Evolutionary conservation across 345 rosid species (phyloP).

Genomic region (Citropsis articulata): DNA sequence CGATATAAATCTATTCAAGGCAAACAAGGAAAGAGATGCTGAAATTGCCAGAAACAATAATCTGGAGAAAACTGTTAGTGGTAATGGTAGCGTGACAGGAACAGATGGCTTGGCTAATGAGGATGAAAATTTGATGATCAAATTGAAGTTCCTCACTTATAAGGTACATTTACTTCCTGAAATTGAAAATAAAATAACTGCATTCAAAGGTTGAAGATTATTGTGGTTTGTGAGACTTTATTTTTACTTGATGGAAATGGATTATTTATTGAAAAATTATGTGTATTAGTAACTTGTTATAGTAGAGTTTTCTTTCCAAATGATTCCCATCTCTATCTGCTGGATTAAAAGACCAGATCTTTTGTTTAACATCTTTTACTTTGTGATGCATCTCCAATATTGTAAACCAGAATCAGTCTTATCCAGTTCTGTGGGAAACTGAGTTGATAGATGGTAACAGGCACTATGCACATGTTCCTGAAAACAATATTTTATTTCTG

Average conservation of each 20-base stretch:
- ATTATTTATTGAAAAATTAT: not conserved
- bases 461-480: not conserved
- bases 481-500: not conserved
- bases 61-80: conserved; percentile 37
- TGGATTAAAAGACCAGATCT: not conserved
- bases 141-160: conserved; percentile 88
- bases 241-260: not conserved
- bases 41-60: conserved; percentile 41
- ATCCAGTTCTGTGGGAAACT: not conserved
- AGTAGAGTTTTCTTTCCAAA: not conserved
- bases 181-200: not conserved
- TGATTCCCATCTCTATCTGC: not conserved
- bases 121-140: conserved; percentile 91
- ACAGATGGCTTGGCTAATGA: conserved; percentile 69
- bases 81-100: conserved; percentile 30
- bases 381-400: not conserved
- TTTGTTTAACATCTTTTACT: not conserved
- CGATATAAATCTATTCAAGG: conserved; percentile 84
- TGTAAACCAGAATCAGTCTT: not conserved
- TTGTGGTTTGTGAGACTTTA: not conserved
- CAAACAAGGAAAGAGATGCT: conserved; percentile 56
- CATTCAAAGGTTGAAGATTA: not conserved
- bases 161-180: conserved; percentile 47
- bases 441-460: not conserved
- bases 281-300: not conserved